Percentiles rank a stretch among this genome's conserved stretches.
Evolutionary conservation across 2,329 filamentous ascomycete species (phyloP).

Genomic region (Penicillium janthinellum): DNA sequence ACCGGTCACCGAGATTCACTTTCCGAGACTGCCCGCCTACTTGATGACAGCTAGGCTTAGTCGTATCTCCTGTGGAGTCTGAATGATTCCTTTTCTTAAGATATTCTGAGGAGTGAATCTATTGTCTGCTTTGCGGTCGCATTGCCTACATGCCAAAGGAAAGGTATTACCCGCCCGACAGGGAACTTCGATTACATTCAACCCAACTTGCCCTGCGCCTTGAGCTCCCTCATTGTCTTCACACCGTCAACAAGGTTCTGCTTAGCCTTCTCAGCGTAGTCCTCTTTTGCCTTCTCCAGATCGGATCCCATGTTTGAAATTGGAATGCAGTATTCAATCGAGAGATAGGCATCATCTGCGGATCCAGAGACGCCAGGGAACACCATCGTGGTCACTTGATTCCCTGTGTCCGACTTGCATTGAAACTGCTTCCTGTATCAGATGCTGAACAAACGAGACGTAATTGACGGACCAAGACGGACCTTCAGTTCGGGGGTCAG

Average conservation of each 20-base stretch:
- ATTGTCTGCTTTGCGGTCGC: not conserved
- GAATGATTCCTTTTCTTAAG: no score
- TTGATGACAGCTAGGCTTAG: no score
- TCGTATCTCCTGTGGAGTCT: no score
- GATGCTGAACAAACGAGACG: not conserved
- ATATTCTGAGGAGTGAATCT: not conserved
- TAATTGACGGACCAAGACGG: not conserved
- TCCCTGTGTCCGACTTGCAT: not conserved
- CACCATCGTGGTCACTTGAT: not conserved
- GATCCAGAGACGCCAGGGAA: not conserved
- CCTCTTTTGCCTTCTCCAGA: not conserved
- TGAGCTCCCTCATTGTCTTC: not conserved
- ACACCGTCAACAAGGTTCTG: not conserved
- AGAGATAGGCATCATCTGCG: not conserved
- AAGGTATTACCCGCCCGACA: not conserved
- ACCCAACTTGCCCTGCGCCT: not conserved
- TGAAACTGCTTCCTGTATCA: not conserved
- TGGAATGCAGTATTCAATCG: not conserved
- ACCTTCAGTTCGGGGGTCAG: not conserved
- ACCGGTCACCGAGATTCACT: not conserved
- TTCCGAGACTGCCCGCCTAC: not conserved
- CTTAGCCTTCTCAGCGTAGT: not conserved
- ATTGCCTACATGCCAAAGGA: not conserved
- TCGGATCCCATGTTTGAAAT: not conserved
- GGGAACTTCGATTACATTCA: not conserved